A percentile compares a stretch with the other conserved stretches of the same genome.
These are phyloP conservation scores for Orbilia oligospora DNA, from an alignment of 2,329 filamentous ascomycete genomes.

Conservation along the genomic window DNA sequence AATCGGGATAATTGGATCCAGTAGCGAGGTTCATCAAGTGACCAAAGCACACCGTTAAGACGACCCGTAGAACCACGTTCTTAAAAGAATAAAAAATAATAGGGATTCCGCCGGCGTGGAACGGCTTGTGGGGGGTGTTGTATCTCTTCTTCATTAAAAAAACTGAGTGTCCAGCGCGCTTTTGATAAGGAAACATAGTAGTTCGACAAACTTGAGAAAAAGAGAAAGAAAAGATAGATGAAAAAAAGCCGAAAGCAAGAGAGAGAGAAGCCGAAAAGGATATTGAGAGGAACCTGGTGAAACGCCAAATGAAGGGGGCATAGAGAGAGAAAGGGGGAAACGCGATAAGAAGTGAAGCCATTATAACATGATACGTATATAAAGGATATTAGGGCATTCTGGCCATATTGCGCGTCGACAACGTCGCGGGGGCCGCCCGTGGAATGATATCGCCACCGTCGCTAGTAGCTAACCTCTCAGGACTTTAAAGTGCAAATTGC, in stretches of 20 bases:
- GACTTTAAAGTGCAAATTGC: background rate
- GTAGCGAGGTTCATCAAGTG: background rate
- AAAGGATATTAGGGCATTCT: background rate
- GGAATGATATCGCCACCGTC: slow-evolving; percentile 19
- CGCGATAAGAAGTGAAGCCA: background rate
- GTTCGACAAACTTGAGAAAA: background rate
- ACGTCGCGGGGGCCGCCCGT: slow-evolving; percentile 9
- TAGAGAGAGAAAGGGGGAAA: background rate
- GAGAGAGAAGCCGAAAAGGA: background rate
- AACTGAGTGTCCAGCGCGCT: background rate
- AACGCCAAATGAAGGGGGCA: background rate
- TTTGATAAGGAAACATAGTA: background rate
- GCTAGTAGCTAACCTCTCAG: background rate
- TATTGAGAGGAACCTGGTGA: background rate
- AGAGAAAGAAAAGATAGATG: background rate
- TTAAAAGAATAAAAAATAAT: background rate
- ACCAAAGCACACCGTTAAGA: background rate
- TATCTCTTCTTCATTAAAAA: background rate
- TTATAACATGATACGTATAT: background rate
- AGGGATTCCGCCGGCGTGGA: background rate
- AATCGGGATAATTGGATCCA: too few relatives aligned
- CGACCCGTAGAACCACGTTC: background rate
- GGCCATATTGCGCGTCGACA: background rate
- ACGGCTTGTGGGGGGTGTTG: background rate
- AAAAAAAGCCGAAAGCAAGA: background rate